Base-by-base conservation (phyloP, 1,139 yeast species). In the Hemisphaericaspora xylofermentans region DNA sequence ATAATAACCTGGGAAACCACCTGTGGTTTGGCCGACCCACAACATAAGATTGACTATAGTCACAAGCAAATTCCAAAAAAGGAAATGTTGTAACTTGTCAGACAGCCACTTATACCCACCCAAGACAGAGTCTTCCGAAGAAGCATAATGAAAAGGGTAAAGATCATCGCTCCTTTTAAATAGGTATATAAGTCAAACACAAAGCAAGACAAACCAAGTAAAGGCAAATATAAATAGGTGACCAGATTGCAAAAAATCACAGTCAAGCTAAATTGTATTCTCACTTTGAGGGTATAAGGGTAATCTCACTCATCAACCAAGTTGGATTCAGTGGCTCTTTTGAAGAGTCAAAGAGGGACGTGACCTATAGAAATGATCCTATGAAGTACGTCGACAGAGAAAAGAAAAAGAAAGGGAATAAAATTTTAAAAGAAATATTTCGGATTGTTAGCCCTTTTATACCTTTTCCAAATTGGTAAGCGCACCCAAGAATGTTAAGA, bases 361-460 rank as follows among this genome's bases (percentile, higher is more conserved):
- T 87, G 84, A 84, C 87, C 96, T 88, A 91, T 91, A 91, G 97
- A 91, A 89, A 91, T 91, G 98, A 91, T 89, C 97, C 97, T 88
- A 88, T 70, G 75, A 70, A 69, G 74, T 72, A 71, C 74, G 76
- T 68, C 75, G 75, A 68, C 74, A 66, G 52, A 68, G 74, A 69
- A 68, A 60, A 64, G 56, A 63, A 58, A 53, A 44, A 43, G 80
- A 86, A 77, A 74, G 88, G 88, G 84, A 80, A 78, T 75, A 78
- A 39, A 35, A 26, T 8, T 21, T 6, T 10, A 19, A 35, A 21
- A 35, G 35, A 36, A 36, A 30, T n/a, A 15, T 30, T 21, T 21
- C 10, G 21, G 6, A 5, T 39, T 32, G 35, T 24, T 25, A 14
- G 41, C 10, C 34, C 31, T 29, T 40, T 36, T 40, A 40, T 40